Evolutionary conservation across 768 basidiomycete genomes (phyloP), one percentile per base, ranked within the genome.

Genomic region (Lactifluus volemus): DNA sequence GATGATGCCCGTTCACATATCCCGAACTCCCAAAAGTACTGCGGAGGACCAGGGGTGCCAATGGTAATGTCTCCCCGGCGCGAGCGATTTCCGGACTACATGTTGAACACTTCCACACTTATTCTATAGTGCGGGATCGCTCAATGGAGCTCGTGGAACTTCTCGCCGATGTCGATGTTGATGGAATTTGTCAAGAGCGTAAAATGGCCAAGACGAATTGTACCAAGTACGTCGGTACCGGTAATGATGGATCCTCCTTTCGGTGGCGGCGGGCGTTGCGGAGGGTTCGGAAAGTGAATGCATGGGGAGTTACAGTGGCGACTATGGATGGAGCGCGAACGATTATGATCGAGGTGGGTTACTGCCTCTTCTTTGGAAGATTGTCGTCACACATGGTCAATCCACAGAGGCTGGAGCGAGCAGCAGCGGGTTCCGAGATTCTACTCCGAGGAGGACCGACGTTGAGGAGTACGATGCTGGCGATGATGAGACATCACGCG

Each of bases 381-480:
- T 36, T 25, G 25, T 25, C 52, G 58, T 14, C 58, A 34, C 39
- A 55, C 52, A 52, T 49, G 21, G 36, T 12, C 25, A n/a, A 29
- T 51, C 1, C 36, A 36, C 55, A 47, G 68, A 67, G 39, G 49
- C 60, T 25, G 53, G 63, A 39, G 76, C 78, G 48, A 78, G 82
- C 42, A 77, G 79, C 57, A 75, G 78, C 48, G 79, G 79, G 1
- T 90, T 88, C 74, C 77, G 81, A 53, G 89, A 92, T 63, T 76
- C 73, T 36, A 71, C 72, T 8, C 73, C 82, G 44, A 75, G 83
- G 15, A 76, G 78, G 58, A 81, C 82, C 4, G 61, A 58, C 25
- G 98, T 84, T 65, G 95, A 98, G 68, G 95, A 98, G 71, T 99
- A 99, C 72, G 90, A 96, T 66, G 97, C 96, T 12, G 96, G 96